phyloP scores from a whole-genome alignment of 176 grass and related monocot genomes.

The Elymus sibiricus region DNA sequence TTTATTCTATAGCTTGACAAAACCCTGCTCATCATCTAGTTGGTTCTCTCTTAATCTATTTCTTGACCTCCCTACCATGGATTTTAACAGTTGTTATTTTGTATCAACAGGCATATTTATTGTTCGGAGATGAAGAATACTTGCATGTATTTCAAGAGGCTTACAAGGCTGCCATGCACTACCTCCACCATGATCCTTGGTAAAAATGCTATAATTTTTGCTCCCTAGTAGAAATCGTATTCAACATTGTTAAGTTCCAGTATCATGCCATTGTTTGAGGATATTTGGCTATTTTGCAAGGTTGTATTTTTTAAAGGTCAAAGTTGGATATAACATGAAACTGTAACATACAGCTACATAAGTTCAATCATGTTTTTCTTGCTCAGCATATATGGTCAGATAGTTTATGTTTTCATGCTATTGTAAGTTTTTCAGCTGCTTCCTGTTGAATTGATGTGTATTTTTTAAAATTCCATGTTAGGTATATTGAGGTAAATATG shows the following conservation, averaged over 20 bases:
- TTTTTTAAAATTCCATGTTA: constrained; percentile 25
- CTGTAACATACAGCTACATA: neutral
- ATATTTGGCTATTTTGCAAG: constrained; percentile 4
- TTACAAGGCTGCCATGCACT: constrained; percentile 89
- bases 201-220: constrained; percentile 31
- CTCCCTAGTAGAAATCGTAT: neutral
- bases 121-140: constrained; percentile 98
- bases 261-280: neutral
- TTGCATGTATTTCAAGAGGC: constrained; percentile 91
- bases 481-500: constrained; percentile 99
- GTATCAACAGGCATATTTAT: constrained; percentile 79
- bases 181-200: constrained; percentile 97
- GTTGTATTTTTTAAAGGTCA: constrained; percentile 1
- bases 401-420: neutral
- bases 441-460: neutral
- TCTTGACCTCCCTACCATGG: neutral
- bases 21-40: constrained; percentile 9
- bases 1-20: constrained; percentile 12
- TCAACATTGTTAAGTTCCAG: neutral
- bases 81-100: constrained; percentile 22
- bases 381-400: neutral
- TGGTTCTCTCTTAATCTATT: constrained; percentile 16
- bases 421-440: neutral
- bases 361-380: constrained; percentile 8
- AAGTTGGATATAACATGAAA: constrained; percentile 8